phyloP scores from a whole-genome alignment of 176 grass and related monocot species.

The Oryza coarctata region DNA sequence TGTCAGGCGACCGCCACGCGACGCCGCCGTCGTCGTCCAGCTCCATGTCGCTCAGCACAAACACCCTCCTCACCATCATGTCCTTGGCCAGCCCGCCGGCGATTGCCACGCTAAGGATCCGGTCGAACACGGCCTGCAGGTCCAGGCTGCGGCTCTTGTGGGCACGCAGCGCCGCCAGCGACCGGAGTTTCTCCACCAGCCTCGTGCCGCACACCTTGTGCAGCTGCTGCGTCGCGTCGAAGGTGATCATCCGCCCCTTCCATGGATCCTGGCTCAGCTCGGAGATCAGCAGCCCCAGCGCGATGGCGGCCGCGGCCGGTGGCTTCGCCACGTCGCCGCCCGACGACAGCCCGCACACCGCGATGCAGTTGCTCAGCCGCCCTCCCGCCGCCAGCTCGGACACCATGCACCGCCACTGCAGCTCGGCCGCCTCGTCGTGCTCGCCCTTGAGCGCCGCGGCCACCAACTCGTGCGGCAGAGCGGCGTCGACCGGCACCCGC shows the following conservation, averaged over 20 bases:
- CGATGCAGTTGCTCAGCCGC: conserved; percentile 45
- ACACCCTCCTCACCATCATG: conserved; percentile 64
- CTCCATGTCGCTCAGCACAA: conserved; percentile 65
- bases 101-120: conserved; percentile 28
- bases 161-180: conserved; percentile 36
- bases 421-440: neutral
- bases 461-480: neutral
- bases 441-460: neutral
- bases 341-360: conserved; percentile 65
- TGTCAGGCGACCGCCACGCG: neutral
- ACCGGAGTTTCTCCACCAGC: conserved; percentile 53
- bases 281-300: conserved; percentile 19
- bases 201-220: conserved; percentile 37
- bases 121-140: conserved; percentile 39
- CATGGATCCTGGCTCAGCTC: neutral
- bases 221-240: neutral
- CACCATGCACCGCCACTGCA: neutral
- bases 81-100: conserved; percentile 45
- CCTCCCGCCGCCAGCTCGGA: conserved; percentile 33
- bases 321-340: conserved; percentile 13
- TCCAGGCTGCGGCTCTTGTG: conserved; percentile 40
- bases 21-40: neutral
- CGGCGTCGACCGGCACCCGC: neutral
- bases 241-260: neutral
- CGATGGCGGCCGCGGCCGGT: conserved; percentile 48